Evolutionary conservation across 768 basidiomycete genomes (phyloP), one percentile per base, ranked within the genome.

Genomic region (Amanita jacksonii): DNA sequence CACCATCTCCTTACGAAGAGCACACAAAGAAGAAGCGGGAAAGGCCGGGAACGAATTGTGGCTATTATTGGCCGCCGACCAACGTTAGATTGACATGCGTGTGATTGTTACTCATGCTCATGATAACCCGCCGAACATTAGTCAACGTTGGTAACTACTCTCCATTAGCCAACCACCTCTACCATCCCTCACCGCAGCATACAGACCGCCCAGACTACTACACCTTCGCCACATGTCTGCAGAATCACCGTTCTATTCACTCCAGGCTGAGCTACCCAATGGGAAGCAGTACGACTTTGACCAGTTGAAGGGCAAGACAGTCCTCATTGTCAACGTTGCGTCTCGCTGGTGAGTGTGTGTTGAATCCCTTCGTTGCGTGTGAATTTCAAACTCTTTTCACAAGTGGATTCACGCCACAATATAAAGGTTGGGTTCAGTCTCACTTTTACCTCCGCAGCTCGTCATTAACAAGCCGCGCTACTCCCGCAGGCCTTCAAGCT

Each of bases 321-420:
- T 86, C 30, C 69, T 89, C 31, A 67, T 90, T 46, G 85, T 88
- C 42, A 90, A 89, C 55, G 72, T 74, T 41, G 86, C 85, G 20
- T 85, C 84, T 9, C 65, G 75, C 54, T 89, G 86, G 85, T 81
- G 49, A 30, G 70, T 57, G 6, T 34, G 24, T 8, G 20, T 41
- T 32, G 23, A 23, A 43, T 6, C 44, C 23, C 19, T 16, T 33
- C 28, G 20, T 38, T 22, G 28, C 25, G 7, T 32, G 18, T 53
- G 7, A 24, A 28, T 28, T 12, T 6, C 27, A 28, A 28, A 28
- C 6, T 46, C n/a, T n/a, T n/a, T n/a, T n/a, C n/a, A n/a, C n/a
- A n/a, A 88, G 85, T 54, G 85, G 85, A n/a, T 87, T 88, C 57
- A 87, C 85, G 8, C 79, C 84, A 5, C 85, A 87, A 57, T 86